Percentiles rank a stretch among this genome's conserved stretches.
Evolutionary conservation across 306 rosid genomes (phyloP).

Genomic region (Bauhinia variegata): DNA sequence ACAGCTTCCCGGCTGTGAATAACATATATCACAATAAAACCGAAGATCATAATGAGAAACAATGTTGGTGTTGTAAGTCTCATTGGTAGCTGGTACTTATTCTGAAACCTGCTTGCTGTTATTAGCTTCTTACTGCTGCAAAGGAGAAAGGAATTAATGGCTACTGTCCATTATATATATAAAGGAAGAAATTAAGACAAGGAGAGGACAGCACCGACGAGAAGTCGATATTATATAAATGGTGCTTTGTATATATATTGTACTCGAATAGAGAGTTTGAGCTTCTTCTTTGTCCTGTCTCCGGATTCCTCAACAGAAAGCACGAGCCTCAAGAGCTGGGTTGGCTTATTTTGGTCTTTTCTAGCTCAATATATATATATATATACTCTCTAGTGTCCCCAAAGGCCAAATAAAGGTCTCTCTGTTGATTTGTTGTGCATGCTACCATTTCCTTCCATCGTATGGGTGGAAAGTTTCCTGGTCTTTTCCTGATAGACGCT

Average conservation of each 20-base stretch:
- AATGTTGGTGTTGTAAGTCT: slow-evolving; percentile 42
- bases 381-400: background rate
- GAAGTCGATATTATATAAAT: slow-evolving; percentile 13
- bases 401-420: background rate
- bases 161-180: slow-evolving; percentile 5
- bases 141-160: slow-evolving; percentile 11
- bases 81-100: slow-evolving; percentile 45
- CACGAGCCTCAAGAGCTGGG: slow-evolving; percentile 61
- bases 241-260: background rate
- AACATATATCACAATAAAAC: slow-evolving; percentile 37
- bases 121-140: background rate
- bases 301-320: slow-evolving; percentile 61
- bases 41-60: slow-evolving; percentile 46
- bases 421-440: too few species aligned
- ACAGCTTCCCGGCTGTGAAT: slow-evolving; percentile 44
- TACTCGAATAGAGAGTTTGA: slow-evolving; percentile 28
- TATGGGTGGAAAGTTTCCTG: too few species aligned
- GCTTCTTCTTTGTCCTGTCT: slow-evolving; percentile 57
- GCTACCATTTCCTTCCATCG: too few species aligned
- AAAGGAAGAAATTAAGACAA: too few species aligned
- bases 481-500: too few species aligned
- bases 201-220: slow-evolving; percentile 46
- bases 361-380: slow-evolving; percentile 33
- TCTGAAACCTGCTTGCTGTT: slow-evolving; percentile 14
- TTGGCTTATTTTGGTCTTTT: slow-evolving; percentile 60